These are phyloP conservation scores for Castanospermum australe DNA, from an alignment of 306 rosid species.

Conservation along the genomic window DNA sequence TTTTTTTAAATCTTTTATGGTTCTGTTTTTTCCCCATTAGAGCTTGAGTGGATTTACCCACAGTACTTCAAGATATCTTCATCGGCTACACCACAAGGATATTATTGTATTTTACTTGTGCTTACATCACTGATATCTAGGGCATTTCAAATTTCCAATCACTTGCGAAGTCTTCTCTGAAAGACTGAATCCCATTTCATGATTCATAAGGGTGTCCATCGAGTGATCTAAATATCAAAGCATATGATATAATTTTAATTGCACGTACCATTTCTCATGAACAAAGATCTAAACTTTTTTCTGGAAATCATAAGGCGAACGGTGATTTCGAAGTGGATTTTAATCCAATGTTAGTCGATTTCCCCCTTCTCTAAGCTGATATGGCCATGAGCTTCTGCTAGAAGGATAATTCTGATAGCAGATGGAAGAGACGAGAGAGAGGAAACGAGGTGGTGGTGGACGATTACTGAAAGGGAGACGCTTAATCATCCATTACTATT, in stretches of 20 bases:
- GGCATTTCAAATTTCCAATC: background rate
- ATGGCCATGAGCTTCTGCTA: background rate
- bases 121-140: background rate
- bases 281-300: background rate
- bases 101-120: background rate
- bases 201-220: background rate
- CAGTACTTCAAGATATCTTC: background rate
- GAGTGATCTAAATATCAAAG: background rate
- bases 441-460: too few species aligned
- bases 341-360: background rate
- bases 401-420: background rate
- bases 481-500: background rate
- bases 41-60: background rate
- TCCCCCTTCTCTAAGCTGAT: background rate
- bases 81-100: background rate
- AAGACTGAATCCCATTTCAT: background rate
- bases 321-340: background rate
- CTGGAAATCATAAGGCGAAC: background rate
- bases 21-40: background rate
- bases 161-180: background rate
- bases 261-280: background rate
- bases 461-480: background rate
- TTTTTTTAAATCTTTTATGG: too few species aligned
- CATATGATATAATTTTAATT: background rate
- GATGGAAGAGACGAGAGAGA: background rate